A percentile compares a stretch with the other conserved stretches of the same genome.
These are phyloP conservation scores for Jaltomata sinuosa DNA, from an alignment of 257 asterid species.

Conservation along the genomic window DNA sequence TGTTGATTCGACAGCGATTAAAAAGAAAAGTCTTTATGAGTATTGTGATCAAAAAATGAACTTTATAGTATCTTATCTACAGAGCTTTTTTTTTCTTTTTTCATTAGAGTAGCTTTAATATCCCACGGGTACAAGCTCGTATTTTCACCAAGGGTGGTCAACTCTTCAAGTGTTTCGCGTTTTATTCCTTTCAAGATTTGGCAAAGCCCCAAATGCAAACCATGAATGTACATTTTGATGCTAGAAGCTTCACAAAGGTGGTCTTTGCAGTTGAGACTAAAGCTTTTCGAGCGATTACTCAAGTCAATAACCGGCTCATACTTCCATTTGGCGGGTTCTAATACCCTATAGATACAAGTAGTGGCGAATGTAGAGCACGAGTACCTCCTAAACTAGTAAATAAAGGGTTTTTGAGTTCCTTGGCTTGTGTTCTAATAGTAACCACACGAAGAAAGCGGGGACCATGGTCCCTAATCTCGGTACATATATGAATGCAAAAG, in stretches of 20 bases:
- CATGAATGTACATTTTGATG: neutral
- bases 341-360: no score
- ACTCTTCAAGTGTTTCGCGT: neutral
- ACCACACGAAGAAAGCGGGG: no score
- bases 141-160: neutral
- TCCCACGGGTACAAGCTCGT: neutral
- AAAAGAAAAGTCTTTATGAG: neutral
- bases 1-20: neutral
- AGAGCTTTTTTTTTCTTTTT: neutral
- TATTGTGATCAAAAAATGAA: neutral
- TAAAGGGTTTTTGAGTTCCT: no score
- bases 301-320: no score
- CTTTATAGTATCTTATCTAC: neutral
- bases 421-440: no score
- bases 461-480: no score
- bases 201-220: no score
- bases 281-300: neutral
- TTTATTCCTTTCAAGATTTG: neutral
- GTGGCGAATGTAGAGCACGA: no score
- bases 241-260: neutral
- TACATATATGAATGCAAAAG: no score
- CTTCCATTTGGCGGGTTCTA: no score
- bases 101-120: neutral
- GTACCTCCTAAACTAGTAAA: no score
- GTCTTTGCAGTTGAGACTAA: neutral